These are phyloP conservation scores for Capronia coronata DNA, from an alignment of 2,329 filamentous ascomycete genomes.

Conservation along the genomic window DNA sequence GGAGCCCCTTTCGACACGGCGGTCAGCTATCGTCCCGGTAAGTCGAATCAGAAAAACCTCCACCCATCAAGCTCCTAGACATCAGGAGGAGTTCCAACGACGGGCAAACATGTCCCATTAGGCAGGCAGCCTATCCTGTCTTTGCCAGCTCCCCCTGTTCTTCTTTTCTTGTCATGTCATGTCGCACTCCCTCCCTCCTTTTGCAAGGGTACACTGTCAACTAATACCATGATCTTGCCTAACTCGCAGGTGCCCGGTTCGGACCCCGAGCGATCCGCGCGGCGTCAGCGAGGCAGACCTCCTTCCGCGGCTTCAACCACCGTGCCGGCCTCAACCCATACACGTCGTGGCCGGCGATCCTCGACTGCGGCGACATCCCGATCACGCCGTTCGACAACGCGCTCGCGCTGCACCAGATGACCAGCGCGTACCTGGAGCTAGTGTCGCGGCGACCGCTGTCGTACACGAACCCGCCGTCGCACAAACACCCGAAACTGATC, in stretches of 20 bases:
- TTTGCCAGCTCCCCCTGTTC: no score
- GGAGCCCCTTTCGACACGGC: constrained; percentile 70
- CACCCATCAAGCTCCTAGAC: no score
- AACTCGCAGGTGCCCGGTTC: constrained; percentile 60
- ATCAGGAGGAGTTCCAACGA: no score
- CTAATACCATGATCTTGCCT: no score
- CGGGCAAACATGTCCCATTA: no score
- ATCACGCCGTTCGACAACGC: constrained; percentile 80
- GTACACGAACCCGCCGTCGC: constrained; percentile 29
- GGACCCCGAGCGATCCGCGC: constrained; percentile 82
- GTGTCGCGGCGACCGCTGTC: constrained; percentile 40
- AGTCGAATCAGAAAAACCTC: constrained; percentile 20
- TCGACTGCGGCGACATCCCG: constrained; percentile 89
- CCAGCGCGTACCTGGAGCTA: constrained; percentile 67
- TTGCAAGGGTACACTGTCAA: no score
- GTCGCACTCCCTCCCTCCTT: no score
- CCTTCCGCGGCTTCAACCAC: constrained; percentile 74
- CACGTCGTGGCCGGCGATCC: constrained; percentile 65
- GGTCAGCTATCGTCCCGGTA: constrained; percentile 62
- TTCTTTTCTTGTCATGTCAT: no score
- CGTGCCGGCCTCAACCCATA: constrained; percentile 81
- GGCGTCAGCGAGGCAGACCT: constrained; percentile 72
- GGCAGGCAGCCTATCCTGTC: no score
- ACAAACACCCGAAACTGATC: constrained; percentile 49
- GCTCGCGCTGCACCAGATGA: constrained; percentile 77